Percentiles rank a stretch among this genome's conserved stretches.
These are phyloP conservation scores for Podospora australis DNA, from an alignment of 495 filamentous ascomycete species.

Conservation along the genomic window DNA sequence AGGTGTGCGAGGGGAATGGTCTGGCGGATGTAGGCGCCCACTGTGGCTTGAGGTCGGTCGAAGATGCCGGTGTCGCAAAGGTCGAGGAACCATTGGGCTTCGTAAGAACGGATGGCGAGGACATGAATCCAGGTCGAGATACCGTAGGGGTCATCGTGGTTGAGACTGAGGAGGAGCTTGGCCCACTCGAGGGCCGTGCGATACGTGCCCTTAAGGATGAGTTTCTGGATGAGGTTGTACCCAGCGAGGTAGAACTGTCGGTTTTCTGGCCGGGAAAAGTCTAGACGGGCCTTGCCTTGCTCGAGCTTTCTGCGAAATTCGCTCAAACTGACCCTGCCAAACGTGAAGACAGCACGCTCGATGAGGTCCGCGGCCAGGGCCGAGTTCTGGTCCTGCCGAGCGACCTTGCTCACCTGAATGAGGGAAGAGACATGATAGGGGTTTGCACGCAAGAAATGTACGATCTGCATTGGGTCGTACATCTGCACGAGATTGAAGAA, in stretches of 20 bases:
- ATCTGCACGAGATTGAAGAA: slow-evolving; percentile 77
- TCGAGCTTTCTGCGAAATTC: slow-evolving; percentile 69
- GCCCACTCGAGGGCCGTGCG: slow-evolving; percentile 90
- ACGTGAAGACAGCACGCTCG: slow-evolving; percentile 86
- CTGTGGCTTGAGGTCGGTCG: slow-evolving; percentile 37
- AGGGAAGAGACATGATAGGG: slow-evolving; percentile 90
- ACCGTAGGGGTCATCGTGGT: slow-evolving; percentile 77
- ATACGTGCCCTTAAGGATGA: slow-evolving; percentile 87
- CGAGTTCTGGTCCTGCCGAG: slow-evolving; percentile 81
- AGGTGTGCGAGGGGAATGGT: slow-evolving; percentile 68
- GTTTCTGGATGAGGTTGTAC: slow-evolving; percentile 78
- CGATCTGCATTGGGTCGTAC: slow-evolving; percentile 64
- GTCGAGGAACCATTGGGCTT: slow-evolving; percentile 69
- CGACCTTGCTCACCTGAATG: slow-evolving; percentile 86
- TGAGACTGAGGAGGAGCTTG: slow-evolving; percentile 71
- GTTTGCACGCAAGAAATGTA: slow-evolving; percentile 37
- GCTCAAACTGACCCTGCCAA: slow-evolving; percentile 77
- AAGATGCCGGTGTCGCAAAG: slow-evolving; percentile 55
- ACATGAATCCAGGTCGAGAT: slow-evolving; percentile 74
- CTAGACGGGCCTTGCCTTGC: slow-evolving; percentile 69
- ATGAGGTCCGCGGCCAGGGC: slow-evolving; percentile 79
- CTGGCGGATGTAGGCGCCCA: slow-evolving; percentile 55
- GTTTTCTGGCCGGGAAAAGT: slow-evolving; percentile 76
- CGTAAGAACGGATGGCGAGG: slow-evolving; percentile 69
- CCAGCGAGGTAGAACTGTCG: slow-evolving; percentile 86